Percentiles rank a stretch among this genome's conserved stretches.
Evolutionary conservation across 768 basidiomycete genomes (phyloP).

Genomic region (Leccinum barrowsii): DNA sequence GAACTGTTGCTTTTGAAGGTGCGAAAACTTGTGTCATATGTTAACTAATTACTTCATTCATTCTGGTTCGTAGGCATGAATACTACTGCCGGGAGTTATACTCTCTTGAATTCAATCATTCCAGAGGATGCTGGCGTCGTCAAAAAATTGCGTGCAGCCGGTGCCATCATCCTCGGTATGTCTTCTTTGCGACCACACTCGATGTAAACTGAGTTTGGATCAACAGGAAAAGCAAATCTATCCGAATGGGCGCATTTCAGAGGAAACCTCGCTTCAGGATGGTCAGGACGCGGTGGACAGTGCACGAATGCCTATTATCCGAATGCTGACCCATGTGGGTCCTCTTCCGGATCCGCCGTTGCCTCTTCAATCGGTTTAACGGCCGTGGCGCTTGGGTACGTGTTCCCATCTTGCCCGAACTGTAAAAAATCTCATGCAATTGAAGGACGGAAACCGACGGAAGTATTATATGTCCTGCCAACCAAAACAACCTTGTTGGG

Average conservation of each 20-base stretch:
- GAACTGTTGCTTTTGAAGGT: slow-evolving; percentile 31
- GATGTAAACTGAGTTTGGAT: not conserved
- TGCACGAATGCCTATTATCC: slow-evolving; percentile 48
- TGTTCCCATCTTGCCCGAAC: not conserved
- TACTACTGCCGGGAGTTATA: slow-evolving; percentile 39
- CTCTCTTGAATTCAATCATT: slow-evolving; percentile 33
- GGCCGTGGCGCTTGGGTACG: slow-evolving; percentile 41
- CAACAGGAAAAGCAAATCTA: slow-evolving; percentile 50
- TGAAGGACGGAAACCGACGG: slow-evolving; percentile 47
- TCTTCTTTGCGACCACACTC: not conserved
- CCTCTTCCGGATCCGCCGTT: slow-evolving; percentile 57
- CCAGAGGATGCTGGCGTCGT: slow-evolving; percentile 35
- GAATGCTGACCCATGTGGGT: slow-evolving; percentile 52
- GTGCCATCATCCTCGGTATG: slow-evolving; percentile 34
- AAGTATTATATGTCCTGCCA: slow-evolving; percentile 51
- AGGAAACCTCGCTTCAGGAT: slow-evolving; percentile 45
- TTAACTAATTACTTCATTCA: not conserved
- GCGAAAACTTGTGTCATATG: not conserved
- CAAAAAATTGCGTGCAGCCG: slow-evolving; percentile 30
- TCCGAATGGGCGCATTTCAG: slow-evolving; percentile 53
- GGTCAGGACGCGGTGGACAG: slow-evolving; percentile 57
- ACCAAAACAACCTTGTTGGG: slow-evolving; percentile 52
- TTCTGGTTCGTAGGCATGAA: slow-evolving; percentile 33
- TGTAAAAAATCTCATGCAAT: not conserved
- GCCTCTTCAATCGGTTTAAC: slow-evolving; percentile 49